Evolutionary conservation across 441 rosid species (phyloP), one percentile per base, ranked within the genome.

Genomic region (Hura crepitans): DNA sequence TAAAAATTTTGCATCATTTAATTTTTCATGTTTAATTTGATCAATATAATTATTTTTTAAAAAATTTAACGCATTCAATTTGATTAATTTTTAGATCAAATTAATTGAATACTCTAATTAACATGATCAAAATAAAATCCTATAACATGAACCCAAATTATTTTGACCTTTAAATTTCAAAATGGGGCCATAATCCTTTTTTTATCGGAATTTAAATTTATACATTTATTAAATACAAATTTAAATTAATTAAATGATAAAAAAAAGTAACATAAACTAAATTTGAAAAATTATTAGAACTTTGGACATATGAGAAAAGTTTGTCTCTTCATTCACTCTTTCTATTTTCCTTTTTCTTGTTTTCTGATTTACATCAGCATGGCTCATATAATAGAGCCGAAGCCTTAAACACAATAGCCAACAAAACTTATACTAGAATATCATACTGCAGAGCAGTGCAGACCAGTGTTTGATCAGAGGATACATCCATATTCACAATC

Each of bases 351-450:
- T 30, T 28, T 6, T 58, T 30, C 12, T 54, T 10, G 23, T 10
- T 54, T 54, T 13, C 1, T 0, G 17, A 4, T 39, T 65, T 62
- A 27, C 73, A 50, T 23, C 12, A 50, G 39, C 27, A 62, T 62
- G 9, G 61, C 51, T 54, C 57, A 45, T n/a, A 8, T n/a, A 59
- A 73, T 49, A 51, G 12, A 6, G 62, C 9, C 25, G 6, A 47
- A 6, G 15, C 17, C 51, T n/a, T n/a, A n/a, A n/a, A n/a, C n/a
- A n/a, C n/a, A n/a, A n/a, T n/a, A n/a, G n/a, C n/a, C n/a, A n/a
- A 54, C 76, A 62, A 75, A 75, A 71, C 78, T 54, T 58, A 18
- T 28, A 18, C 43, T 46, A 68, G 62, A 73, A 62, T 25, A 50
- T 49, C 55, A 39, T 47, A 51, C 42, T 37, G 71, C 67, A 66